A percentile compares a stretch with the other conserved stretches of the same genome.
These are phyloP conservation scores for Chaetomium strumarium DNA, from an alignment of 2,329 filamentous ascomycete species.

Conservation along the genomic window DNA sequence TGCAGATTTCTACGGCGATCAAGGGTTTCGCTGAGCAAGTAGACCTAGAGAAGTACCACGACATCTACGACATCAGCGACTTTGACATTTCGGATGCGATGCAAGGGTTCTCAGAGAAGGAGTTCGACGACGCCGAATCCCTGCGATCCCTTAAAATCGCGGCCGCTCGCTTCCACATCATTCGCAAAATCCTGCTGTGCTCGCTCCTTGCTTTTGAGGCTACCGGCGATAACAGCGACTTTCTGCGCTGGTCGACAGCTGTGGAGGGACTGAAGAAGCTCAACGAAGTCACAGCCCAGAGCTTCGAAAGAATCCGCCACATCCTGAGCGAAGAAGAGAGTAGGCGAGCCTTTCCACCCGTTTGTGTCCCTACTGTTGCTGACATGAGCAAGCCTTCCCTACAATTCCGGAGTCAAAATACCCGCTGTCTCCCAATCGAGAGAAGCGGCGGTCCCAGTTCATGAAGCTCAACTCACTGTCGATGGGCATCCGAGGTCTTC, in stretches of 20 bases:
- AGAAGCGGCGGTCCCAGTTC: constrained; percentile 79
- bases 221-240: constrained; percentile 69
- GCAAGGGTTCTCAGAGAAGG: constrained; percentile 55
- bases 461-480: constrained; percentile 84
- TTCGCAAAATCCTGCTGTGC: constrained; percentile 81
- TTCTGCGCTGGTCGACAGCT: constrained; percentile 70
- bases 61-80: constrained; percentile 75
- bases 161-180: constrained; percentile 71
- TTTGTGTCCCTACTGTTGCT: constrained; percentile 18
- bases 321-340: constrained; percentile 76
- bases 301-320: constrained; percentile 59
- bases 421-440: constrained; percentile 65
- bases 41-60: constrained; percentile 86
- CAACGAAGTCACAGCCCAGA: constrained; percentile 53
- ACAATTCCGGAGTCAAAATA: constrained; percentile 51
- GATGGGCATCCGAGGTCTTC: constrained; percentile 81
- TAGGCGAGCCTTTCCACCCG: constrained; percentile 37
- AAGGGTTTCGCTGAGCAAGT: constrained; percentile 70
- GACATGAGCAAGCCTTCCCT: constrained; percentile 41
- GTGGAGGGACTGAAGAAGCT: constrained; percentile 67
- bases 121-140: constrained; percentile 72
- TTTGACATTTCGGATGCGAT: constrained; percentile 68
- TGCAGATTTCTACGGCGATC: constrained; percentile 61
- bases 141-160: constrained; percentile 74
- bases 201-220: constrained; percentile 84